Evolutionary conservation across 805 yeast genomes (phyloP).

Genomic region (Ogataea paraovalis): DNA sequence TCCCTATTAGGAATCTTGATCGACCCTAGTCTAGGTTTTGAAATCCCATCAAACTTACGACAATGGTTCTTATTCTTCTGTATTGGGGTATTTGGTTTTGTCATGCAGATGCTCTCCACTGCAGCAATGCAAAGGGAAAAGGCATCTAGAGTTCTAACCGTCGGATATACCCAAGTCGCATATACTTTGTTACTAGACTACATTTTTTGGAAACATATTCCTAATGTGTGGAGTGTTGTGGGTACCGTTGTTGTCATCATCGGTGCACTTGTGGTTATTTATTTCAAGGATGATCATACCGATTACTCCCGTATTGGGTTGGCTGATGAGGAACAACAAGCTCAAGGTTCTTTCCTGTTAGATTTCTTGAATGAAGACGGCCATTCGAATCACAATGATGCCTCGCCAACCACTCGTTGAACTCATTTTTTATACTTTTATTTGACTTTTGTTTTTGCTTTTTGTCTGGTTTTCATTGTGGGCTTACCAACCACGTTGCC

Average conservation of each 20-base stretch:
- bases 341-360: not conserved
- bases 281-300: not conserved
- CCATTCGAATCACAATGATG: not conserved
- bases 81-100: conserved; percentile 69
- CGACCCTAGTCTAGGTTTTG: conserved; percentile 52
- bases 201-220: conserved; percentile 62
- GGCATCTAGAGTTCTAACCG: conserved; percentile 53
- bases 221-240: conserved; percentile 57
- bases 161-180: conserved; percentile 65
- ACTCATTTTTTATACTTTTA: too few relatives aligned
- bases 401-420: not conserved
- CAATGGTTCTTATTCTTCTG: conserved; percentile 59
- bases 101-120: conserved; percentile 68
- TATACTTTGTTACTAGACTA: conserved; percentile 72
- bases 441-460: too few relatives aligned
- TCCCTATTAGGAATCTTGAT: conserved; percentile 45
- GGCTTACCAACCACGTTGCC: too few relatives aligned
- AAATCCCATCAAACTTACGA: conserved; percentile 45
- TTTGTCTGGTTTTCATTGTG: too few relatives aligned
- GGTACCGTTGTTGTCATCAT: conserved; percentile 66
- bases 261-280: conserved; percentile 48
- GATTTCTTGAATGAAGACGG: not conserved
- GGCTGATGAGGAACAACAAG: not conserved
- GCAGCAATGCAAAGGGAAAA: conserved; percentile 72
- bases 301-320: not conserved